Conservation (phyloP, 106 monocot genomes). For the Xerophyta viscosa region DNA sequence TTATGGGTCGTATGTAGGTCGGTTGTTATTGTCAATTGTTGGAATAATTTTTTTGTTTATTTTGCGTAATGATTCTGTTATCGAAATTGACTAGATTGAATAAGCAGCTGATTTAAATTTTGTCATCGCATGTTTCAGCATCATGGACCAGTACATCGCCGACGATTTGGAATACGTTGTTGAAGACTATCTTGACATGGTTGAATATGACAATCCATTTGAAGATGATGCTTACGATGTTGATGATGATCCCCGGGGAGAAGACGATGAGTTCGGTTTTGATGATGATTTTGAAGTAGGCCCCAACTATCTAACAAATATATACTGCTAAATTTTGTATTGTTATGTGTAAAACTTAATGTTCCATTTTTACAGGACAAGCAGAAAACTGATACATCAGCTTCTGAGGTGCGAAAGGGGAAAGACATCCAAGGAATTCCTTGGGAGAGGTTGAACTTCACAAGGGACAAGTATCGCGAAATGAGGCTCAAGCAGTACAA, state of each 20-base stretch:
- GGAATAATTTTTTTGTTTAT: too few relatives aligned
- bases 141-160: conserved; percentile 27
- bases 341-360: not conserved
- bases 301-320: not conserved
- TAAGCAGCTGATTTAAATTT: too few relatives aligned
- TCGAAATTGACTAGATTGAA: too few relatives aligned
- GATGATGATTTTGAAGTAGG: conserved; percentile 1
- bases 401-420: conserved; percentile 32
- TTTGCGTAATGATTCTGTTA: too few relatives aligned
- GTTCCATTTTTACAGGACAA: conserved; percentile 14
- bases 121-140: too few relatives aligned
- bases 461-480: conserved; percentile 40
- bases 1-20: too few relatives aligned
- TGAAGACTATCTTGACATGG: conserved; percentile 27
- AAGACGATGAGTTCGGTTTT: conserved; percentile 1
- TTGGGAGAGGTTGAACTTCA: conserved; percentile 47
- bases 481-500: conserved; percentile 54
- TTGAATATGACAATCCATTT: conserved; percentile 18
- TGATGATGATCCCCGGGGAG: not conserved
- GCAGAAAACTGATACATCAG: conserved; percentile 43
- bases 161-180: conserved; percentile 36
- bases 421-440: conserved; percentile 66
- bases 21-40: too few relatives aligned
- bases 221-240: not conserved
- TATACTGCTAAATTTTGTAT: not conserved